phyloP scores from a whole-genome alignment of 2,329 filamentous ascomycete genomes.

The Chaetomium sp. region DNA sequence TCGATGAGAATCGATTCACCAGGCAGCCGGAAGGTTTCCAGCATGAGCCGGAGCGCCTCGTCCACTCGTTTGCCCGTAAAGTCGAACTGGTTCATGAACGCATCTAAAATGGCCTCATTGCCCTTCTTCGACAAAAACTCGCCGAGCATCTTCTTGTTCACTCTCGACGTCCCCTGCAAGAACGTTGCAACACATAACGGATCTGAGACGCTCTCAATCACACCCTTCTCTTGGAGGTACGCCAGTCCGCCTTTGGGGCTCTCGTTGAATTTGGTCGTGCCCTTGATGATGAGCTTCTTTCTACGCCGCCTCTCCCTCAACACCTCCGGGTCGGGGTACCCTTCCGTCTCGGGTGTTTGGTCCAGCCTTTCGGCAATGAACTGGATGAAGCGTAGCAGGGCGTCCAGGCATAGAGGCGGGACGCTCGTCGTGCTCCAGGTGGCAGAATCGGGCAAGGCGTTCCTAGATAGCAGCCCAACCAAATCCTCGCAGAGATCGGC shows the following conservation, averaged over 20 bases:
- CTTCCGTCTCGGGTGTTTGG: conserved; percentile 56
- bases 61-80: conserved; percentile 83
- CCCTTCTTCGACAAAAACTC: conserved; percentile 89
- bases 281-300: conserved; percentile 85
- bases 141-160: conserved; percentile 86
- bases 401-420: conserved; percentile 87
- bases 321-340: conserved; percentile 56
- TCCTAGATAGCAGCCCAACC: conserved; percentile 84
- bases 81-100: conserved; percentile 82
- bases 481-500: conserved; percentile 93
- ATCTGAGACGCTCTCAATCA: conserved; percentile 71
- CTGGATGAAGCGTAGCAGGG: conserved; percentile 82
- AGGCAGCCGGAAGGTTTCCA: conserved; percentile 87
- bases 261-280: conserved; percentile 89
- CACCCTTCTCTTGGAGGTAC: conserved; percentile 76
- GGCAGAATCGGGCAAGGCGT: conserved; percentile 92
- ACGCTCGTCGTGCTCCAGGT: conserved; percentile 99
- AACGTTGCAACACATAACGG: conserved; percentile 78
- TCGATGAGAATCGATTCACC: conserved; percentile 92
- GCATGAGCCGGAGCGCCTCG: conserved; percentile 77
- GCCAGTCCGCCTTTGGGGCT: conserved; percentile 83
- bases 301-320: conserved; percentile 67
- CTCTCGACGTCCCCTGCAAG: conserved; percentile 74
- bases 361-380: conserved; percentile 84
- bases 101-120: conserved; percentile 77